Base-by-base conservation (phyloP, 352 stramenopile species). In the Phytophthora nicotianae region DNA sequence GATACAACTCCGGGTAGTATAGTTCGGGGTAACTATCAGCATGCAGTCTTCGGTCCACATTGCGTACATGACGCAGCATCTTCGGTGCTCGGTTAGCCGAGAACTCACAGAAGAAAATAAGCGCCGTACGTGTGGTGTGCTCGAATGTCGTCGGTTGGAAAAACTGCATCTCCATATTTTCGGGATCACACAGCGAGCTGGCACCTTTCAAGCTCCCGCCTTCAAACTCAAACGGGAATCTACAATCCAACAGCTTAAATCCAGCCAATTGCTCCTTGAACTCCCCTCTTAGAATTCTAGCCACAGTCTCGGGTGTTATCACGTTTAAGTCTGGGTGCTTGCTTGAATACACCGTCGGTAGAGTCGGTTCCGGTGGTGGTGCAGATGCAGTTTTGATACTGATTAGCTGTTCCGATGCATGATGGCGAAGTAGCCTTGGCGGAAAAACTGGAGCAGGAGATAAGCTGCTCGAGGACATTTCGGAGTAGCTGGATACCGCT, bases 101-200 rank as follows among this genome's bases (percentile, higher is more conserved):
- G 37, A 88, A 90, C 62, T 90, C 79, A 49, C 81, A 90, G 50
- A 82, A 88, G 54, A 90, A 90, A 23, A 90, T 74, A 2, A 90
- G 62, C 20, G 77, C 79, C 9, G 57, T 81, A 20, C 68, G 75
- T 16, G 48, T 71, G 13, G 42, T 74, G n/a, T 79, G 45, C 14
- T 51, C 35, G 3, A 57, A 45, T 13, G 58, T 50, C 13, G 45
- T 54, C 8, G 38, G 17, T 21, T 33, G 24, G 46, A 90, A 75
- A 26, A 88, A 81, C 21, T 52, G 23, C 14, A 68, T 19, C 45
- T 89, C 77, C 38, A 88, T 81, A 4, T 33, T 58, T 8, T 71
- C 66, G 1, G 81, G 78, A 24, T 85, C 69, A 51, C 55, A 72
- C 21, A 88, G 57, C 9, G 65, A 86, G 14, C 51, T 59, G 4